Percentiles rank a stretch among this genome's conserved stretches.
Evolutionary conservation across 164 flowering plant genomes (phyloP).

Genomic region (Stephania yunnanensis): DNA sequence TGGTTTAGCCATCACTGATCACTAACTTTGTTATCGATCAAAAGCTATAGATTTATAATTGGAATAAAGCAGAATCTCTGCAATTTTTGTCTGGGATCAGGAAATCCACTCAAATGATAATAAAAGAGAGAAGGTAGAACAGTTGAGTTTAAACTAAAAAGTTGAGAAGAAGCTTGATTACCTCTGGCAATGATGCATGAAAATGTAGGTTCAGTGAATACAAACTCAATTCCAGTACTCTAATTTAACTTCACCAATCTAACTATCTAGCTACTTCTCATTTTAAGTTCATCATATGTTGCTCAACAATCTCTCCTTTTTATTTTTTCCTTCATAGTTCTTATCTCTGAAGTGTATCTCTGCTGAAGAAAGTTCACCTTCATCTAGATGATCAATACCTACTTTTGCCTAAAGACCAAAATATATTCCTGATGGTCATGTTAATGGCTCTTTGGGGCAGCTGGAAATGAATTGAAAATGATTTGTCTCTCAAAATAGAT

Average conservation of each 20-base stretch:
- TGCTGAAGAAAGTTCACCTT: too few species aligned
- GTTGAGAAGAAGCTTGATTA: background rate
- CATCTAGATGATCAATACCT: too few species aligned
- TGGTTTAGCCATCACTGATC: too few species aligned
- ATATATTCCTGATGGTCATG: too few species aligned
- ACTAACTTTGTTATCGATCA: background rate
- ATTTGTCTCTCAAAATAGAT: too few species aligned
- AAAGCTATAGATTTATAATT: background rate
- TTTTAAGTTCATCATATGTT: background rate
- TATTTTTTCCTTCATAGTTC: background rate
- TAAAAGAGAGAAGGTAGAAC: background rate
- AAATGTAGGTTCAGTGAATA: background rate
- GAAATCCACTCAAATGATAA: background rate
- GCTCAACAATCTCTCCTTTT: background rate
- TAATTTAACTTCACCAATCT: background rate
- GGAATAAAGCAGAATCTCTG: background rate
- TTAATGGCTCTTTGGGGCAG: too few species aligned
- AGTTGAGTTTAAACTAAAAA: background rate
- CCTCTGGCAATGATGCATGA: background rate
- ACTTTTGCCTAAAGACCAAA: too few species aligned
- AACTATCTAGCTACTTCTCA: too few species aligned
- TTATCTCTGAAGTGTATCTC: too few species aligned
- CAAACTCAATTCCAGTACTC: background rate
- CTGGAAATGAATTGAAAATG: too few species aligned
- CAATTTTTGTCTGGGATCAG: background rate